Evolutionary conservation across 495 filamentous ascomycete genomes (phyloP).

Genomic region (Daldinia decipiens): DNA sequence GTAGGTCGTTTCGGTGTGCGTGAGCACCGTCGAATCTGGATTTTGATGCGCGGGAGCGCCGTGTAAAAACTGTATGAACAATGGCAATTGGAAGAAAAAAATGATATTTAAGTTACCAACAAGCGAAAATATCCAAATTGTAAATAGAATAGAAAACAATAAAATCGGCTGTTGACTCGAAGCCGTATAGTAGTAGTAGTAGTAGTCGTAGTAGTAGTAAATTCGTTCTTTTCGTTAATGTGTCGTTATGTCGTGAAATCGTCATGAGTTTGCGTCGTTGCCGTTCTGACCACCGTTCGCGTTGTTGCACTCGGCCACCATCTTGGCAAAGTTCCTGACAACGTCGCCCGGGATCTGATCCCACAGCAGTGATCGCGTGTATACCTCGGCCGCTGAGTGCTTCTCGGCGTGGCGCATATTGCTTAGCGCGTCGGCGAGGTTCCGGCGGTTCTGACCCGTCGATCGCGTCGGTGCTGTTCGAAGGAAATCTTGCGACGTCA

Average conservation of each 20-base stretch:
- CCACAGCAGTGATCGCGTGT: conserved; percentile 93
- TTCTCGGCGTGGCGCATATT: conserved; percentile 76
- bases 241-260: conserved; percentile 30
- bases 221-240: conserved; percentile 39
- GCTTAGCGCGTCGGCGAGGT: conserved; percentile 84
- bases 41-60: conserved; percentile 37
- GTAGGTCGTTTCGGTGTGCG: conserved; percentile 45
- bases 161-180: conserved; percentile 1
- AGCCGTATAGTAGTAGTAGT: conserved; percentile 12
- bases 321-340: conserved; percentile 88
- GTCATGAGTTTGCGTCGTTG: conserved; percentile 54
- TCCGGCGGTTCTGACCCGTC: conserved; percentile 68
- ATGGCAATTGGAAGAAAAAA: conserved; percentile 23
- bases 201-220: neutral
- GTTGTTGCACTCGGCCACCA: conserved; percentile 72
- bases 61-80: conserved; percentile 43
- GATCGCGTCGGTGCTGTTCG: conserved; percentile 59
- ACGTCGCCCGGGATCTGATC: conserved; percentile 92
- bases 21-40: conserved; percentile 42
- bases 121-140: conserved; percentile 38
- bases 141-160: neutral
- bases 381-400: conserved; percentile 81
- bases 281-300: conserved; percentile 44
- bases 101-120: conserved; percentile 39
- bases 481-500: conserved; percentile 77